Evolutionary conservation across 495 filamentous ascomycete species (phyloP).

Genomic region (Schizothecium vesticola): DNA sequence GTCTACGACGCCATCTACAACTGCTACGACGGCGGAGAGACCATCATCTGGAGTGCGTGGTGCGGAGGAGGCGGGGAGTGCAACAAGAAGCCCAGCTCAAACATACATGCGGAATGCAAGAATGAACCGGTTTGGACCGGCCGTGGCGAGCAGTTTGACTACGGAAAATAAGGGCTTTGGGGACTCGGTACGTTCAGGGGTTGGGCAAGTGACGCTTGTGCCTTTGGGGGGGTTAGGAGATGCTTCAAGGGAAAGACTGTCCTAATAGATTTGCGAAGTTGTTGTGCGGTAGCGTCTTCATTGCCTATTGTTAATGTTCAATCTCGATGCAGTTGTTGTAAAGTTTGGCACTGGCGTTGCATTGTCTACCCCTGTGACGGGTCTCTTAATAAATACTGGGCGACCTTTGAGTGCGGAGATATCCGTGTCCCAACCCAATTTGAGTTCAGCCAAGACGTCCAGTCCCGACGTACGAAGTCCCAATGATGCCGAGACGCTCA

Average conservation of each 20-base stretch:
- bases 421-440: no score
- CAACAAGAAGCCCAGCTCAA: slow-evolving; percentile 1
- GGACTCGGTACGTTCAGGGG: neutral
- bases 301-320: neutral
- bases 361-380: neutral
- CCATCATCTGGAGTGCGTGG: slow-evolving; percentile 13
- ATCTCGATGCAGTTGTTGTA: neutral
- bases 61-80: slow-evolving; percentile 10
- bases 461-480: neutral
- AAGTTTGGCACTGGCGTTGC: neutral
- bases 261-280: neutral
- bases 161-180: neutral
- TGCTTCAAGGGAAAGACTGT: neutral
- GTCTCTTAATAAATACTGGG: no score
- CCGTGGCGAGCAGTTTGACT: neutral
- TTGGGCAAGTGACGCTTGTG: neutral
- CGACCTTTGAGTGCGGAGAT: neutral
- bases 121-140: slow-evolving; percentile 11
- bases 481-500: no score
- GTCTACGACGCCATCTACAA: slow-evolving; percentile 15
- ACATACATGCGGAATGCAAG: slow-evolving; percentile 7
- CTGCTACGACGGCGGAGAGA: slow-evolving; percentile 13
- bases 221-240: neutral
- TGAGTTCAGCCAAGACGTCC: neutral
- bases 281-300: neutral